phyloP scores from a whole-genome alignment of 2,329 filamentous ascomycete genomes.

The Pseudogymnoascus sp. region DNA sequence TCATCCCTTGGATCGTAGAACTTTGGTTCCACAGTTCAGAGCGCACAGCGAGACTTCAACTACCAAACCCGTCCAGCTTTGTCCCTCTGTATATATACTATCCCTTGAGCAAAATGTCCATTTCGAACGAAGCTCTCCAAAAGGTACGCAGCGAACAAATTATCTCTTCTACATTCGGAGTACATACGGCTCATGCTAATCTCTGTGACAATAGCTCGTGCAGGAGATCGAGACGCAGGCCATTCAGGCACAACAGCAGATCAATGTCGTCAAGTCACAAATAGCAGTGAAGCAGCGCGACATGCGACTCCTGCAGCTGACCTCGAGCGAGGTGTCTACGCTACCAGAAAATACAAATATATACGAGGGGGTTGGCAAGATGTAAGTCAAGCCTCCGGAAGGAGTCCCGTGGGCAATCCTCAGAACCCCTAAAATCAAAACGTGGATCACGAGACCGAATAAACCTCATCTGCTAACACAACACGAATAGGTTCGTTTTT shows the following conservation, averaged over 20 bases:
- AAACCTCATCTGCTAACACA: not conserved
- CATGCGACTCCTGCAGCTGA: constrained; percentile 81
- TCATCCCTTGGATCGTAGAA: not conserved
- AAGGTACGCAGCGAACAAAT: constrained; percentile 54
- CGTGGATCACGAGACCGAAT: constrained; percentile 9
- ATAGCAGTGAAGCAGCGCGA: constrained; percentile 82
- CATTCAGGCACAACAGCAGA: constrained; percentile 83
- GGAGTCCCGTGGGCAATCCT: constrained; percentile 1
- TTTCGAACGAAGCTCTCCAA: constrained; percentile 87
- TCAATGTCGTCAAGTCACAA: constrained; percentile 77
- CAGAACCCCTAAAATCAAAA: not conserved
- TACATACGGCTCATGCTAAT: constrained; percentile 16
- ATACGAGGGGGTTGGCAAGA: constrained; percentile 95
- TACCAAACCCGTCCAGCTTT: not conserved
- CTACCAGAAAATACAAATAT: constrained; percentile 71
- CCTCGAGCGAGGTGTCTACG: constrained; percentile 71
- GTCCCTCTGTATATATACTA: not conserved
- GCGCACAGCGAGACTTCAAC: not conserved
- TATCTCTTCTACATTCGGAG: constrained; percentile 11
- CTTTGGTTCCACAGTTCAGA: not conserved
- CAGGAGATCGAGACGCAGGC: constrained; percentile 93
- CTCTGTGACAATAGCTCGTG: constrained; percentile 56
- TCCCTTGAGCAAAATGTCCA: constrained; percentile 59
- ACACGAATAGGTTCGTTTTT: constrained; percentile 69
- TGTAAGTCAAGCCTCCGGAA: constrained; percentile 51